Percentiles rank a stretch among this genome's conserved stretches.
Conservation (phyloP, 179 eudicot species). For the Amaranthus tricolor region DNA sequence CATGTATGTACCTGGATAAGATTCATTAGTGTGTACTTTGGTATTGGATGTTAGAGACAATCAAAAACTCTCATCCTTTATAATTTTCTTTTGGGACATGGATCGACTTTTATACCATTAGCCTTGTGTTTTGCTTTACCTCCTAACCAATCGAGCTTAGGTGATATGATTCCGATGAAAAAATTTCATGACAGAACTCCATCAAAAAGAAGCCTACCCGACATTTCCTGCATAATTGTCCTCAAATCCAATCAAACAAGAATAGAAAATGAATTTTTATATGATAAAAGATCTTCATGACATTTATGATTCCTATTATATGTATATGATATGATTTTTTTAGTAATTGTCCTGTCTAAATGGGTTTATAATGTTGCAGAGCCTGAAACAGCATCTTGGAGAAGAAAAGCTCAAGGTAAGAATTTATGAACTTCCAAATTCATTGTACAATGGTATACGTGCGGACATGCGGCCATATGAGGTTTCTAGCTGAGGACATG, state of each 20-base stretch:
- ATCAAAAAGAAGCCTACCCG: too few species aligned
- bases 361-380: conserved; percentile 42
- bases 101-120: too few species aligned
- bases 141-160: too few species aligned
- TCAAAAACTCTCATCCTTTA: background rate
- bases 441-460: background rate
- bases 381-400: conserved; percentile 75
- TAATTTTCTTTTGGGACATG: background rate
- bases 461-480: background rate
- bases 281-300: too few species aligned
- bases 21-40: background rate
- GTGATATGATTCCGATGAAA: background rate
- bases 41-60: background rate
- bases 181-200: too few species aligned
- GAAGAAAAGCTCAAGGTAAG: conserved; percentile 86
- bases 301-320: background rate
- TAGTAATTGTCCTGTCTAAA: background rate
- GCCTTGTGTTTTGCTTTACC: too few species aligned
- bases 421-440: background rate
- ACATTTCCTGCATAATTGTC: too few species aligned
- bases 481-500: background rate
- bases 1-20: background rate
- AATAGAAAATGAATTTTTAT: too few species aligned
- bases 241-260: too few species aligned
- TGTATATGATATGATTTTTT: background rate